These are phyloP conservation scores for Tuber melanosporum DNA, from an alignment of 495 filamentous ascomycete genomes.

Conservation along the genomic window DNA sequence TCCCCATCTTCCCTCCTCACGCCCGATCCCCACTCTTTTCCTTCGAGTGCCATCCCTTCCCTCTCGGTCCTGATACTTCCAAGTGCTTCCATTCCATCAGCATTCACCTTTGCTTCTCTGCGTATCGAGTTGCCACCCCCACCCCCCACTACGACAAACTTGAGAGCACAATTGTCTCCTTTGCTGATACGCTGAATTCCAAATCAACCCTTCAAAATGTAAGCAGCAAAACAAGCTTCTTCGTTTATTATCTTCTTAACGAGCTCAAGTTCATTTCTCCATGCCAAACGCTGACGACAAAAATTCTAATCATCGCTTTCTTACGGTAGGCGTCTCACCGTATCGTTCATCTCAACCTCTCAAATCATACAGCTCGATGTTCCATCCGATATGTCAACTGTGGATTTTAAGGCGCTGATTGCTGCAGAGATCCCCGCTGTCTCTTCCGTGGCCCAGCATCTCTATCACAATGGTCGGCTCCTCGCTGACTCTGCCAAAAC, in stretches of 20 bases:
- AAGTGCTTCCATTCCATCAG: conserved; percentile 6
- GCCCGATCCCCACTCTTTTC: conserved; percentile 4
- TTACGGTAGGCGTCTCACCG: conserved; percentile 66
- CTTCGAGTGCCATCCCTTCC: conserved; percentile 9
- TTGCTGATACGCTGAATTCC: neutral
- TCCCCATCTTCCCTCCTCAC: conserved; percentile 3
- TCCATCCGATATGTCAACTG: conserved; percentile 72
- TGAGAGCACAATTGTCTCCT: neutral
- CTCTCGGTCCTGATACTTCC: conserved; percentile 16
- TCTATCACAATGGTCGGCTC: conserved; percentile 85
- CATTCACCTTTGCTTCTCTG: neutral
- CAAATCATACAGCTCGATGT: conserved; percentile 66
- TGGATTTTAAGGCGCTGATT: conserved; percentile 79
- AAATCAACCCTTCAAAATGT: neutral
- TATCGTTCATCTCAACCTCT: conserved; percentile 69
- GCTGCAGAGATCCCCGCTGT: conserved; percentile 50
- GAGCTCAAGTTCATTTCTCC: conserved; percentile 1
- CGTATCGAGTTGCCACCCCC: neutral
- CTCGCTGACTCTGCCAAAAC: conserved; percentile 71
- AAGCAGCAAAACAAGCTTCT: neutral
- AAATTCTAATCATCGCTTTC: neutral
- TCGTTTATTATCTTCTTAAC: neutral
- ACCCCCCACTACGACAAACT: neutral
- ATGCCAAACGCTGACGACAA: neutral
- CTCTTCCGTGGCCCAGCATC: conserved; percentile 56